Conservation (phyloP, 257 asterid species). For the Paraleonurus japonicus region DNA sequence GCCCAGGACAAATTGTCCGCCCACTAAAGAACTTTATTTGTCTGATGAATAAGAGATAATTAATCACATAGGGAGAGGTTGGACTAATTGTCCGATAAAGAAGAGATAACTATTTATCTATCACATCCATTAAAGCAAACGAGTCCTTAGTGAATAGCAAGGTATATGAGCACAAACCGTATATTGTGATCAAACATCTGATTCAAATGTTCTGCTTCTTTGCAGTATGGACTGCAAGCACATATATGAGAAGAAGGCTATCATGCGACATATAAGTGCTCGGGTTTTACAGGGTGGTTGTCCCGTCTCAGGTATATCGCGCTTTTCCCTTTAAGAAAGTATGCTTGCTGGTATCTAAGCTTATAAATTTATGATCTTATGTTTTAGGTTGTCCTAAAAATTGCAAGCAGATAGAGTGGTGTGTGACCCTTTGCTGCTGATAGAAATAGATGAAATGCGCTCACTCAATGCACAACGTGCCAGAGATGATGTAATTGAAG, state of each 20-base stretch:
- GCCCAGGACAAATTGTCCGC: too few species aligned
- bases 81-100: too few species aligned
- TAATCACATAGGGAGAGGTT: too few species aligned
- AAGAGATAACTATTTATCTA: too few species aligned
- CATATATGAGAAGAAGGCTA: constrained; percentile 63
- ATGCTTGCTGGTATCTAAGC: constrained; percentile 5
- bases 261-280: constrained; percentile 54
- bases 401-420: constrained; percentile 47
- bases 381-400: constrained; percentile 76
- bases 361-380: constrained; percentile 9
- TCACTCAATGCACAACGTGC: constrained; percentile 43
- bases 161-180: not conserved
- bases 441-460: constrained; percentile 87
- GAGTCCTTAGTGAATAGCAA: not conserved
- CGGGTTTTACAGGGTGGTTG: constrained; percentile 44
- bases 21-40: too few species aligned
- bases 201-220: constrained; percentile 12
- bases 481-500: constrained; percentile 56
- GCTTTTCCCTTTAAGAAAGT: not conserved
- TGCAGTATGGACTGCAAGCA: constrained; percentile 93
- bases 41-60: too few species aligned
- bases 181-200: not conserved
- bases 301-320: constrained; percentile 69
- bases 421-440: constrained; percentile 63
- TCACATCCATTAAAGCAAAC: too few species aligned